These are phyloP conservation scores for Neopestalotiopsis sp. DNA, from an alignment of 2,329 filamentous ascomycete species.

Conservation along the genomic window DNA sequence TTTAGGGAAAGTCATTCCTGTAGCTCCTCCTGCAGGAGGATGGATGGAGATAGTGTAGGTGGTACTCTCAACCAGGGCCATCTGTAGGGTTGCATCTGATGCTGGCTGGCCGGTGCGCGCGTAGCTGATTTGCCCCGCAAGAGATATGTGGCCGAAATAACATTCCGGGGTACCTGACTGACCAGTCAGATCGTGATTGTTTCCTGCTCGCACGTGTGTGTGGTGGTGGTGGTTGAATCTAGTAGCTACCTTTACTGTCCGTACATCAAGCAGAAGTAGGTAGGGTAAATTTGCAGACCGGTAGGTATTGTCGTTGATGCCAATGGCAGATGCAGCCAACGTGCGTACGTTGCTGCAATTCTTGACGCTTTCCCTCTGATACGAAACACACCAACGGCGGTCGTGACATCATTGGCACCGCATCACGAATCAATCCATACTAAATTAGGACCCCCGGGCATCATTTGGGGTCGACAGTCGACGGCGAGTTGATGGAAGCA, in stretches of 20 bases:
- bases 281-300: background rate
- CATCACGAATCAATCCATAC: constrained; percentile 1
- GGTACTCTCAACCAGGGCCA: background rate
- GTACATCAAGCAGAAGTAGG: background rate
- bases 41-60: background rate
- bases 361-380: background rate
- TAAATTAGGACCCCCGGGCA: background rate
- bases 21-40: constrained; percentile 13
- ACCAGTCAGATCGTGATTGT: background rate
- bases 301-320: background rate
- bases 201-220: background rate
- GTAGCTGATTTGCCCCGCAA: constrained; percentile 4
- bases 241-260: too few relatives aligned
- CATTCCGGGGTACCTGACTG: background rate
- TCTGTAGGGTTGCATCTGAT: background rate
- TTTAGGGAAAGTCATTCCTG: constrained; percentile 13
- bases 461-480: background rate
- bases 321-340: background rate
- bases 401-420: background rate
- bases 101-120: background rate
- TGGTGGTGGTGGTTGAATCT: background rate
- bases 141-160: constrained; percentile 11
- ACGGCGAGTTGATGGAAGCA: background rate
- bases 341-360: background rate
- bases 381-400: background rate